phyloP scores from a whole-genome alignment of 352 stramenopile species.

The Pythium sukuiense region DNA sequence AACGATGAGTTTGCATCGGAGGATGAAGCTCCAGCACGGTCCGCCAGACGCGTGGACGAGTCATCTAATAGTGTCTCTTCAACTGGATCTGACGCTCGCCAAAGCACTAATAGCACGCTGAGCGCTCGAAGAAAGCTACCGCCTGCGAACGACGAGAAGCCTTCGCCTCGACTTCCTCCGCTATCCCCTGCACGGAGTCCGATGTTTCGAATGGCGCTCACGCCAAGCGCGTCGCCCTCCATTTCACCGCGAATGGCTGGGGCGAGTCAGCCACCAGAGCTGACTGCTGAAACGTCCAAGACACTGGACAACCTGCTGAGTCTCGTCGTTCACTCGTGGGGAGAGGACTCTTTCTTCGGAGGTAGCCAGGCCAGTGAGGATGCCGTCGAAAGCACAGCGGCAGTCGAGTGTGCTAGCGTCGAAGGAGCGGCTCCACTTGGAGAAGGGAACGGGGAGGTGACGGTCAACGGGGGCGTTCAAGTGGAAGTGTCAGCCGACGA shows the following conservation, averaged over 20 bases:
- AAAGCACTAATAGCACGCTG: not conserved
- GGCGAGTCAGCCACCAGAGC: not conserved
- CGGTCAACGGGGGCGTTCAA: not conserved
- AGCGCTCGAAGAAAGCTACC: not conserved
- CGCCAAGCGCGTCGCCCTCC: not conserved
- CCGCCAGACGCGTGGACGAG: not conserved
- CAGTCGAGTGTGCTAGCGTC: not conserved
- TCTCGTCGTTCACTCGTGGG: constrained; percentile 54
- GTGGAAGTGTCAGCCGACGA: not conserved
- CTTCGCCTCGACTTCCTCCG: constrained; percentile 10
- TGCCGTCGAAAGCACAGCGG: not conserved
- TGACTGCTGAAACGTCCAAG: constrained; percentile 20
- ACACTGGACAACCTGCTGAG: constrained; percentile 44
- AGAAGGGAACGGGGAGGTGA: not conserved
- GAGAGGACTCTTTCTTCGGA: constrained; percentile 30
- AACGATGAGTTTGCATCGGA: not conserved
- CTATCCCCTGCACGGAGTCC: constrained; percentile 15
- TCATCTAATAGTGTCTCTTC: not conserved
- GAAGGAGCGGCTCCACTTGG: not conserved
- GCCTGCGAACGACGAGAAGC: not conserved
- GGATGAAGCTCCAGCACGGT: not conserved
- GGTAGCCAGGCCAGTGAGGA: not conserved
- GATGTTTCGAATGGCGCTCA: constrained; percentile 1
- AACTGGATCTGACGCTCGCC: not conserved
- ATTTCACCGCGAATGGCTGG: not conserved